Evolutionary conservation across 495 filamentous ascomycete genomes (phyloP), one percentile per base, ranked within the genome.

Genomic region (Jackrogersella minutella): DNA sequence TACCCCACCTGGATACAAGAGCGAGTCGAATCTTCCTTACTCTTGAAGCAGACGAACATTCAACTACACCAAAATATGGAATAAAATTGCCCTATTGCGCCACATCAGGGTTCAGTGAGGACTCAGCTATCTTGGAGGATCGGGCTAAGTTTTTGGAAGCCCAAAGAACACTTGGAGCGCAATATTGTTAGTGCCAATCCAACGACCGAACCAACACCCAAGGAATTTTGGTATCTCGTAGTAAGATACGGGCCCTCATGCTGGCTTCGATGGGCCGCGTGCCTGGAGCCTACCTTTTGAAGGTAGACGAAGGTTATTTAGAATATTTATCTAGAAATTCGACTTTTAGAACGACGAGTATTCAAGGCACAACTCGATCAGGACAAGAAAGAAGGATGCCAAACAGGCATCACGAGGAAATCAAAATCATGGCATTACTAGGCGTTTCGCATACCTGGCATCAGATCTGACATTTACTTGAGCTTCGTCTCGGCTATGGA

Each of bases 1-100:
- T 7, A 81, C 79, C 11, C 65, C 74, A 43, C 74, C 72, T 40
- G 82, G 78, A 17, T 76, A 78, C 53, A 66, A 74, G 44, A 74
- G 72, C 52, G 72, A 74, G 56, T 74, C 72, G 7, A 66, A 59
- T 31, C 64, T 74, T 28, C 72, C 72, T 7, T 74, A 69, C 40
- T 69, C 66, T 53, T 69, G 51, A 69, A n/a, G 14, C 10, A 5
- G 10, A 39, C 14, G 16, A 21, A 31, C 2, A 8, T 31, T 24
- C 8, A 10, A 13, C 37, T 28, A 6, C 14, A 52, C 14, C 39
- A 8, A 39, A 24, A 40, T 11, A 21, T 6, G 13, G 43, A 14
- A 30, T 39, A 8, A 8, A 8, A n/a, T 11, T 6, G 13, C 2
- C 21, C 11, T 55, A 46, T 28, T 8, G 31, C 11, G 16, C 22